These are phyloP conservation scores for Hordeum pubiflorum DNA, from an alignment of 202 grass and related monocot species.

Conservation along the genomic window DNA sequence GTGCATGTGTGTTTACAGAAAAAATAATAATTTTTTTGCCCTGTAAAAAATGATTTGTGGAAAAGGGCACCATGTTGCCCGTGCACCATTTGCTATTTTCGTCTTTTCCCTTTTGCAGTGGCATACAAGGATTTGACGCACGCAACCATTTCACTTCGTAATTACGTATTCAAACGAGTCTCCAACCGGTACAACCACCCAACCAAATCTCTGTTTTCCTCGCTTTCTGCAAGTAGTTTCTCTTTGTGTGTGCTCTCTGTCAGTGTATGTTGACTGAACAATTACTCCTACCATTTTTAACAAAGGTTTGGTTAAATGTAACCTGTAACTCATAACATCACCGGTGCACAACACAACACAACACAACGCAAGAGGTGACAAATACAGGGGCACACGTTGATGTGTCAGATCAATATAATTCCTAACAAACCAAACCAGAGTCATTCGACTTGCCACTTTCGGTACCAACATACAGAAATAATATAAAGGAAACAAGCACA, in stretches of 20 bases:
- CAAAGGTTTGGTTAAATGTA: background rate
- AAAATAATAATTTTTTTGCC: too few species aligned
- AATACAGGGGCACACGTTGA: conserved; percentile 14
- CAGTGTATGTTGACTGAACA: background rate
- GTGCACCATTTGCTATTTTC: too few species aligned
- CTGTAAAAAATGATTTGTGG: too few species aligned
- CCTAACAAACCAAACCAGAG: conserved; percentile 35
- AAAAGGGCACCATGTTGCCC: too few species aligned
- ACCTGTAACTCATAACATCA: background rate
- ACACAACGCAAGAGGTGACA: background rate
- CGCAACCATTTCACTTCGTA: background rate
- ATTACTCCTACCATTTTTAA: background rate
- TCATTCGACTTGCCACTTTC: conserved; percentile 17
- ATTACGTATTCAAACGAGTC: too few species aligned
- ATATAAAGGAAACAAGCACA: background rate
- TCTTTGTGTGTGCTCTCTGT: background rate
- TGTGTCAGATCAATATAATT: conserved; percentile 29
- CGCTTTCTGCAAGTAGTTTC: background rate
- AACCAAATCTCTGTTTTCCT: background rate
- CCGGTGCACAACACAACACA: background rate
- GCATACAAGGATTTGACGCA: background rate
- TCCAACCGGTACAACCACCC: too few species aligned
- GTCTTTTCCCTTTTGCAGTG: background rate
- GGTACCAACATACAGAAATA: conserved; percentile 15
- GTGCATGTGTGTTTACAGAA: too few species aligned